These are phyloP conservation scores for Scopulariopsis brevicaulis DNA, from an alignment of 2,329 filamentous ascomycete species.

Conservation along the genomic window DNA sequence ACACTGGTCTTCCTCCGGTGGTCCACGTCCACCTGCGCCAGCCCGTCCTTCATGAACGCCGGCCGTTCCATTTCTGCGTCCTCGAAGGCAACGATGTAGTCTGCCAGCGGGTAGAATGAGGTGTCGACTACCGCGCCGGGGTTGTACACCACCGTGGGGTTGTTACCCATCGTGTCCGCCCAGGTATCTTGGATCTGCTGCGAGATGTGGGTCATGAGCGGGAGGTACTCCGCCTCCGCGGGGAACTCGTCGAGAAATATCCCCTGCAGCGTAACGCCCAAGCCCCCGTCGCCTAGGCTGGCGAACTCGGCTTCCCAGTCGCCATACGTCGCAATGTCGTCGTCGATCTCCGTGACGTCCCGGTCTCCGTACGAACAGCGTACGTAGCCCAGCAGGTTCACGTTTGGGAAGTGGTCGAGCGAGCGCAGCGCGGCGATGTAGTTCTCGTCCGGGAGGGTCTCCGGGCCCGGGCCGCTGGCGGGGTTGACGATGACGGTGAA, in stretches of 20 bases:
- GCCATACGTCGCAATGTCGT: conserved; percentile 31
- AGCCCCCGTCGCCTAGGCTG: not conserved
- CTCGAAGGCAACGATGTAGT: conserved; percentile 33
- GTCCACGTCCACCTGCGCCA: not conserved
- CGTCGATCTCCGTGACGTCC: conserved; percentile 8
- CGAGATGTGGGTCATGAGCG: conserved; percentile 13
- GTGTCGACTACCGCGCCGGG: conserved; percentile 28
- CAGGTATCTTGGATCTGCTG: conserved; percentile 12
- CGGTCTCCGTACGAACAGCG: conserved; percentile 16
- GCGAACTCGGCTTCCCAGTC: conserved; percentile 23
- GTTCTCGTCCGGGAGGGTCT: conserved; percentile 14
- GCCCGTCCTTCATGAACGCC: not conserved
- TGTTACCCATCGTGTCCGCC: conserved; percentile 3
- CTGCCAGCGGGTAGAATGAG: conserved; percentile 24
- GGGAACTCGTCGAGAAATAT: conserved; percentile 38
- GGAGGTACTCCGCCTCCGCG: conserved; percentile 10
- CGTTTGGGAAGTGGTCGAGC: conserved; percentile 12
- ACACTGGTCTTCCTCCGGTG: conserved; percentile 5
- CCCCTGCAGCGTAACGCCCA: conserved; percentile 25
- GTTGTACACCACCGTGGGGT: conserved; percentile 25
- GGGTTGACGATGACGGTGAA: conserved; percentile 20
- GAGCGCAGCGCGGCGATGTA: conserved; percentile 13
- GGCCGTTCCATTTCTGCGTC: conserved; percentile 8
- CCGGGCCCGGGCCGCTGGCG: conserved; percentile 15
- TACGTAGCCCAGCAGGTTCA: conserved; percentile 18